Base-by-base conservation (phyloP, 805 yeast species). In the Candida loeiensis region DNA sequence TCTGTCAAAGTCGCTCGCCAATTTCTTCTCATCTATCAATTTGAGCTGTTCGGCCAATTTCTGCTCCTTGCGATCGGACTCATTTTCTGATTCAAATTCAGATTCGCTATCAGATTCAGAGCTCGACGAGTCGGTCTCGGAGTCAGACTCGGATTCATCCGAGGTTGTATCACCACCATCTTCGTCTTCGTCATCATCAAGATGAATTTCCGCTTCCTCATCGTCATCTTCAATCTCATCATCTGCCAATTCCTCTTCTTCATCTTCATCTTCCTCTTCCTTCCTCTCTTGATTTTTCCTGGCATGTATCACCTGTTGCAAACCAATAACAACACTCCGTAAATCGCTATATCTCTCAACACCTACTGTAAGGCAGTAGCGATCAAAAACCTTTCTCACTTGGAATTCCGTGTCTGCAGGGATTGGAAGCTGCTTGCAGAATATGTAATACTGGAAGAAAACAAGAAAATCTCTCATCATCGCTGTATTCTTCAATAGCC, bases 361-460 rank as follows among this genome's bases (percentile, higher is more conserved):
- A 53, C 58, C 31, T 15, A 17, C 14, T 13, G 11, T 5, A 5
- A 13, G 11, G 17, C 31, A 27, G 31, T 27, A 27, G 17, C 17
- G 17, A 1, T 55, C 61, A 46, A 71, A 74, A 24, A 73, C 61
- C 22, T 68, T 74, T 16, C 59, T 53, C n/a, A 85, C 48, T 35
- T 68, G 69, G 47, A 79, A 80, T 31, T 74, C 74, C 2, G 77
- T 60, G 34, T 83, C 93, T 45, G 71, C 65, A 0, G 95, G 88
- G 12, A 85, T 39, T 1, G 87, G 85, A 34, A 61, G 69, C 2
- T 58, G 58, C 51, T 88, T 88, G 22, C 82, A 73, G 56, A 71
- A 74, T 4, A 76, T 57, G 53, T 85, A 88, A 56, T 79, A 88
- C 51, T 88, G 93, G 45, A 87, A 80, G 47, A 78, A 81, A 19